Evolutionary conservation across 352 stramenopile genomes (phyloP).

Genomic region (Phytophthora vignae): DNA sequence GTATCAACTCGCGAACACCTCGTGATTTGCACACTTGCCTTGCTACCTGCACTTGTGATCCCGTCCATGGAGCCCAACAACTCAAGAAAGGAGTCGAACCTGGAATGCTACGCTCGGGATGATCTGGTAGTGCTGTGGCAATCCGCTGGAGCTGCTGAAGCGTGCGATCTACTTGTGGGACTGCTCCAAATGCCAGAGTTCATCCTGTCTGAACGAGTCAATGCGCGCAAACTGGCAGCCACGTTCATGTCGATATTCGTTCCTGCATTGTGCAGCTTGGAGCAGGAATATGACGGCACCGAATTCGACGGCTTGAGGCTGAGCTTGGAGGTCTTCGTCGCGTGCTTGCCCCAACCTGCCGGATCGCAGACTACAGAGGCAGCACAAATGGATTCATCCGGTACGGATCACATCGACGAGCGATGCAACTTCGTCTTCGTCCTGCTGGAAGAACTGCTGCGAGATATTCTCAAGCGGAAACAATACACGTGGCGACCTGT

Average conservation of each 20-base stretch:
- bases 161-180: slow-evolving; percentile 12
- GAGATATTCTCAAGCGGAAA: slow-evolving; percentile 27
- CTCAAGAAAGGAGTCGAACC: slow-evolving; percentile 9
- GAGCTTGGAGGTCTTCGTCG: slow-evolving; percentile 39
- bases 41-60: slow-evolving; percentile 43
- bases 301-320: slow-evolving; percentile 32
- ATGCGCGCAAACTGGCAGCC: slow-evolving; percentile 6
- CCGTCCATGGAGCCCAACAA: slow-evolving; percentile 1
- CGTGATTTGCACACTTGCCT: slow-evolving; percentile 48
- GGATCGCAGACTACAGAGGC: background rate
- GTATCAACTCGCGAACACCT: slow-evolving; percentile 46
- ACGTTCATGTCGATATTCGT: slow-evolving; percentile 28
- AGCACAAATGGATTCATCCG: background rate
- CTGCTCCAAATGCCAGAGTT: slow-evolving; percentile 17
- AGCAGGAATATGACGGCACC: background rate
- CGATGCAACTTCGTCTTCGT: slow-evolving; percentile 21
- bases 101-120: slow-evolving; percentile 9
- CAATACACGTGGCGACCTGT: slow-evolving; percentile 41
- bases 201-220: slow-evolving; percentile 4
- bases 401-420: background rate
- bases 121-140: slow-evolving; percentile 29
- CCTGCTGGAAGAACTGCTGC: slow-evolving; percentile 57
- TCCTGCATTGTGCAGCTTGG: slow-evolving; percentile 23
- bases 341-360: slow-evolving; percentile 34
- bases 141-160: slow-evolving; percentile 1